Percentiles rank a stretch among this genome's conserved stretches.
phyloP scores from a whole-genome alignment of 2,329 filamentous ascomycete genomes.

The Nannizzia gypsea region DNA sequence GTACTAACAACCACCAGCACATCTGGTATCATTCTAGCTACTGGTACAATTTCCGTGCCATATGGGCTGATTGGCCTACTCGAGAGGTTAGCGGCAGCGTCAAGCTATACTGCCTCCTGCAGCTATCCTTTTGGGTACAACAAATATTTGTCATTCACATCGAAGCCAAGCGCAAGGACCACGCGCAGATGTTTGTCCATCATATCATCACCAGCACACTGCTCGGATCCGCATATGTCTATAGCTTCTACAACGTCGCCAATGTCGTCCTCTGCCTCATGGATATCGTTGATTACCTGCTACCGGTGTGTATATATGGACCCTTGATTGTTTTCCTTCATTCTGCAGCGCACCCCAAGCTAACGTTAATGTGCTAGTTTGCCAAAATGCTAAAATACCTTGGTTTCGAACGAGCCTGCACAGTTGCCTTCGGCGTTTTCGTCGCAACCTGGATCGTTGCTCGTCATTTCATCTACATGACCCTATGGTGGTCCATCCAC shows the following conservation, averaged over 20 bases:
- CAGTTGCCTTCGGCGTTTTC: slow-evolving; percentile 73
- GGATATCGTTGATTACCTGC: slow-evolving; percentile 81
- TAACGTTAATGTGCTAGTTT: slow-evolving; percentile 40
- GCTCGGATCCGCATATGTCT: slow-evolving; percentile 71
- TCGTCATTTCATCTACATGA: slow-evolving; percentile 68
- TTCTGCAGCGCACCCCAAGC: neutral
- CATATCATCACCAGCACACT: slow-evolving; percentile 81
- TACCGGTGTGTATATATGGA: slow-evolving; percentile 68
- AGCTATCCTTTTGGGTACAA: slow-evolving; percentile 88
- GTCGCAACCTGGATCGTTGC: slow-evolving; percentile 73
- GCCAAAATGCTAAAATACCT: slow-evolving; percentile 93
- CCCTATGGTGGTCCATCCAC: slow-evolving; percentile 73
- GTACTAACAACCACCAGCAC: slow-evolving; percentile 45
- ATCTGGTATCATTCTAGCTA: slow-evolving; percentile 67
- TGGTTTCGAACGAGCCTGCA: slow-evolving; percentile 63
- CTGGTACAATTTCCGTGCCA: slow-evolving; percentile 60
- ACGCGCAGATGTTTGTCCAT: slow-evolving; percentile 91
- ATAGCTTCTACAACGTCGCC: slow-evolving; percentile 75
- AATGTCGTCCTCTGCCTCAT: slow-evolving; percentile 83
- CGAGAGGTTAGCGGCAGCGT: slow-evolving; percentile 60
- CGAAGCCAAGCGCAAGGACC: slow-evolving; percentile 86
- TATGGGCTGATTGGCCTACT: slow-evolving; percentile 79
- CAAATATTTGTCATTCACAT: slow-evolving; percentile 91
- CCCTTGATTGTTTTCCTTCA: neutral
- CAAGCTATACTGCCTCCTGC: slow-evolving; percentile 82